Percentiles rank a stretch among this genome's conserved stretches.
phyloP scores from a whole-genome alignment of 805 yeast species.

The Starmerella bombi region DNA sequence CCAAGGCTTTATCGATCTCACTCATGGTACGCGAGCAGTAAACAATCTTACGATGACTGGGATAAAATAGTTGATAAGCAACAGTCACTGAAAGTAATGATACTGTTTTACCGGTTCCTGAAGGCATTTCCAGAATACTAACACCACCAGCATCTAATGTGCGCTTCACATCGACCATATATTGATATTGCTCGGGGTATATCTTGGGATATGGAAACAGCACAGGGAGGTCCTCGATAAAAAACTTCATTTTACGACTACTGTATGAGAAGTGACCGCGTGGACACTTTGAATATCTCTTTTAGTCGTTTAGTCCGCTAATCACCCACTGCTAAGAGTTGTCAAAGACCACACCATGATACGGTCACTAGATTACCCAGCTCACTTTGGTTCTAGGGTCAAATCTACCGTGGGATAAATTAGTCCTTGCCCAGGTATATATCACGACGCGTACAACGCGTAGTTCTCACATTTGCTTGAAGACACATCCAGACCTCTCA shows the following conservation, averaged over 20 bases:
- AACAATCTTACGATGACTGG: conserved; percentile 85
- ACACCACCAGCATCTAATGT: conserved; percentile 94
- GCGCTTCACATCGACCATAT: conserved; percentile 90
- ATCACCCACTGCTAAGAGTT: too few species aligned
- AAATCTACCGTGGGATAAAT: too few species aligned
- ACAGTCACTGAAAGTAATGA: conserved; percentile 81
- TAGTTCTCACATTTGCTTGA: too few species aligned
- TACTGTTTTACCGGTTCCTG: conserved; percentile 97
- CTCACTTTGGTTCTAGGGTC: too few species aligned
- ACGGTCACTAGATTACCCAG: too few species aligned
- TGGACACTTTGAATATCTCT: too few species aligned
- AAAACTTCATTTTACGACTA: conserved; percentile 42
- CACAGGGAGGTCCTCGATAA: conserved; percentile 89
- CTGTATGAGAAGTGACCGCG: too few species aligned
- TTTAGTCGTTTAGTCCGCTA: too few species aligned
- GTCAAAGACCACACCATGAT: too few species aligned
- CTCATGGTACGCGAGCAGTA: conserved; percentile 99
- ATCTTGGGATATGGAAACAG: conserved; percentile 92
- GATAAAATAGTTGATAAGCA: conserved; percentile 86
- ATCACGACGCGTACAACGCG: too few species aligned
- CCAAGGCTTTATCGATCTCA: conserved; percentile 92
- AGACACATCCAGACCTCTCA: too few species aligned
- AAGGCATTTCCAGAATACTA: conserved; percentile 96
- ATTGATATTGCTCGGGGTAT: conserved; percentile 96
- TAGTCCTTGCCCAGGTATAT: too few species aligned